These are phyloP conservation scores for Platanthera zijinensis DNA, from an alignment of 106 monocot species.

Conservation along the genomic window DNA sequence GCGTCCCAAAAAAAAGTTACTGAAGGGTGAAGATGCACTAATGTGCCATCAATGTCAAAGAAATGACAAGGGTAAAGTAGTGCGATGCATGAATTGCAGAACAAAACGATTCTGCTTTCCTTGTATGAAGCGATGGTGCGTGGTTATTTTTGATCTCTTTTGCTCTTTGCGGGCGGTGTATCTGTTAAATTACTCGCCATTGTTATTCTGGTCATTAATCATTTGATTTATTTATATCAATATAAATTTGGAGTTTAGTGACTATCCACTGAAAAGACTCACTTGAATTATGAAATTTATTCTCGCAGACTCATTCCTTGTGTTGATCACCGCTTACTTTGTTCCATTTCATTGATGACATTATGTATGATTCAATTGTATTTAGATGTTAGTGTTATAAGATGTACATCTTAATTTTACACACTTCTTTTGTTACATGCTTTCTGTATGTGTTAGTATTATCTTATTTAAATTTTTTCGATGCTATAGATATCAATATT, in stretches of 20 bases:
- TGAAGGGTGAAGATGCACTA: slow-evolving; percentile 19
- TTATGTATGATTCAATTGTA: not conserved
- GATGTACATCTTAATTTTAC: not conserved
- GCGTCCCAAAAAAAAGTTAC: slow-evolving; percentile 11
- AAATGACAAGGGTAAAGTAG: slow-evolving; percentile 32
- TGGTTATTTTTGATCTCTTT: not conserved
- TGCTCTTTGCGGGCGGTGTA: not conserved
- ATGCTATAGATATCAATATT: no score
- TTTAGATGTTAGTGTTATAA: not conserved
- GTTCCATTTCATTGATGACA: not conserved
- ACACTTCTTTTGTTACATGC: no score
- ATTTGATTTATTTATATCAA: not conserved
- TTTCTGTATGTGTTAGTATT: no score
- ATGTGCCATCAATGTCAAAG: slow-evolving; percentile 44
- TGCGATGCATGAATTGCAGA: slow-evolving; percentile 19
- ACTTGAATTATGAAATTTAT: not conserved
- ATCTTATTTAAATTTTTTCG: no score
- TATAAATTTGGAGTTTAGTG: not conserved
- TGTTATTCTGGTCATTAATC: not conserved
- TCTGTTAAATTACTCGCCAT: not conserved
- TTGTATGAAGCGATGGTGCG: slow-evolving; percentile 27
- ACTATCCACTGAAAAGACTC: not conserved
- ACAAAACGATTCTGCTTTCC: slow-evolving; percentile 24
- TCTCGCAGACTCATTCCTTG: not conserved
- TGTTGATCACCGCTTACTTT: not conserved